Percentiles rank a stretch among this genome's conserved stretches.
Conservation (phyloP, 331 rosid genomes). For the Ulmus americana region DNA sequence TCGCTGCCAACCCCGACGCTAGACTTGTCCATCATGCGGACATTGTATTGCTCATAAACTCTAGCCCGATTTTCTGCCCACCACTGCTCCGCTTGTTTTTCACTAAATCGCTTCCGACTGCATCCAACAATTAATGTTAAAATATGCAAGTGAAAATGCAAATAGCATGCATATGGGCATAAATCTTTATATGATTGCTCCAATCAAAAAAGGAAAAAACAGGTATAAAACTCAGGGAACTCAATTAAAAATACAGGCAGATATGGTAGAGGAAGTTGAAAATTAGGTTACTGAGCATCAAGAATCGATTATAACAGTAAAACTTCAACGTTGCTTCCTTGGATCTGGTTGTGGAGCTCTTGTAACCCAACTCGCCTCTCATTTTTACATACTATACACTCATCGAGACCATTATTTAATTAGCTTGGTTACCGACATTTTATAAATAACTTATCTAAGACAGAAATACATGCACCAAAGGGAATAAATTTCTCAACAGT, state of each 20-base stretch:
- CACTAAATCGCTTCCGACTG: slow-evolving; percentile 95
- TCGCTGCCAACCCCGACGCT: slow-evolving; percentile 78
- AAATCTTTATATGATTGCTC: background rate
- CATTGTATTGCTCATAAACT: slow-evolving; percentile 77
- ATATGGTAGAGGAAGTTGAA: background rate
- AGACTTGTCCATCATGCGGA: slow-evolving; percentile 75
- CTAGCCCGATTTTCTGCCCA: slow-evolving; percentile 92
- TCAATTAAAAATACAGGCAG: background rate
- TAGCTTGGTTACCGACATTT: background rate
- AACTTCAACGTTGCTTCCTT: background rate
- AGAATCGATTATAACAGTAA: background rate
- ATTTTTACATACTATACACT: background rate
- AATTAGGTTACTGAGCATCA: background rate
- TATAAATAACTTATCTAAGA: background rate
- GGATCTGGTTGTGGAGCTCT: background rate
- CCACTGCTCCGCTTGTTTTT: slow-evolving; percentile 94
- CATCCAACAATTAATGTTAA: slow-evolving; percentile 16
- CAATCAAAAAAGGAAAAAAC: no score
- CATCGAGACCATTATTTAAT: background rate
- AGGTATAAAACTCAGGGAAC: background rate
- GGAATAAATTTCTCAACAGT: background rate
- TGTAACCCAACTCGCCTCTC: background rate
- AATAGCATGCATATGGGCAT: background rate
- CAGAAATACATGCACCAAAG: background rate
- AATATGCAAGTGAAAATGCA: background rate